Conservation (phyloP, 148 eudicot genomes). For the Rhododendron griersonianum region DNA sequence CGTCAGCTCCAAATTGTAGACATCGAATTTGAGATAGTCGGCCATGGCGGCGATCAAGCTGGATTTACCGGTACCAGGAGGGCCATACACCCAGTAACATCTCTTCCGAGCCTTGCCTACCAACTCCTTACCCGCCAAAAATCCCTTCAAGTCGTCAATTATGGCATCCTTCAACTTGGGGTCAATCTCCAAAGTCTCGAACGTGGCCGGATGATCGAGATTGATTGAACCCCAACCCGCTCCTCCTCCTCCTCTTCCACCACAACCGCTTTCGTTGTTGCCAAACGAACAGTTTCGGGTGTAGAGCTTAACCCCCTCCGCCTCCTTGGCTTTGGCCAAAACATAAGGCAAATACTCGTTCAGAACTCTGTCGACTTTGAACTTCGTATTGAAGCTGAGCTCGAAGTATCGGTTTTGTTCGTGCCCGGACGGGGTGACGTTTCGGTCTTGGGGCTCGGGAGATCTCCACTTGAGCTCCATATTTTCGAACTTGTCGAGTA, state of each 20-base stretch:
- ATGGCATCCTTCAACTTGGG: slow-evolving; percentile 10
- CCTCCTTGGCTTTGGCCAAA: too few relatives aligned
- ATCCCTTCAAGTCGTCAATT: slow-evolving; percentile 23
- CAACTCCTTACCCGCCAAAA: neutral
- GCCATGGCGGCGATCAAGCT: slow-evolving; percentile 35
- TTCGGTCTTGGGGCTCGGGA: too few relatives aligned
- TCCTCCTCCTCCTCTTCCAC: neutral
- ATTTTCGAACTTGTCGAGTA: too few relatives aligned
- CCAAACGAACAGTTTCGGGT: too few relatives aligned
- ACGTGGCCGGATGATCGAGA: slow-evolving; percentile 12
- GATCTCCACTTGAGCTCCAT: too few relatives aligned
- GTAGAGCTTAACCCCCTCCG: too few relatives aligned
- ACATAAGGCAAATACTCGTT: too few relatives aligned
- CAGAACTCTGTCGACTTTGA: too few relatives aligned
- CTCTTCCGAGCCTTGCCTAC: slow-evolving; percentile 18
- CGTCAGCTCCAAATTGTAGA: neutral
- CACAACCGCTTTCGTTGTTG: neutral
- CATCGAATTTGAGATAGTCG: slow-evolving; percentile 30
- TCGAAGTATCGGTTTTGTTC: too few relatives aligned
- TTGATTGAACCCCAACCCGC: slow-evolving; percentile 8
- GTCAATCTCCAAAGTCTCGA: neutral
- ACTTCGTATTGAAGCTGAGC: too few relatives aligned
- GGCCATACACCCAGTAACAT: slow-evolving; percentile 36
- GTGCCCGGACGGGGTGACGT: too few relatives aligned
- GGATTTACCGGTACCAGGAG: slow-evolving; percentile 38